phyloP scores from a whole-genome alignment of 768 basidiomycete genomes.

The Rossbeevera mucosa region DNA sequence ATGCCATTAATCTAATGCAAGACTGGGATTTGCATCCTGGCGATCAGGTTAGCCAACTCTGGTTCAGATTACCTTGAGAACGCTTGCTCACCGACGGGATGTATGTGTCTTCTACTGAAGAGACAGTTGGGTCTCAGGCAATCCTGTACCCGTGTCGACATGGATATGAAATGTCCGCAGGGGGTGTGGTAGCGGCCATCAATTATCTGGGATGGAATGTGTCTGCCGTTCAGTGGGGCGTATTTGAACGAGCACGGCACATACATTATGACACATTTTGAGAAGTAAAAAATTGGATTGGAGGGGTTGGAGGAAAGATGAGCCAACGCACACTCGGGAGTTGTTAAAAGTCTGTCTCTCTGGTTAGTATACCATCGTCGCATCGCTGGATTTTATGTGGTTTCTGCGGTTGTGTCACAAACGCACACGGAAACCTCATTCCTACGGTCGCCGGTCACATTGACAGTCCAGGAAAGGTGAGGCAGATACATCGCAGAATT shows the following conservation, averaged over 20 bases:
- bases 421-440: slow-evolving; percentile 39
- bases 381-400: slow-evolving; percentile 27
- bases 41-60: slow-evolving; percentile 13
- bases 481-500: slow-evolving; percentile 27
- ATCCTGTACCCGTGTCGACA: slow-evolving; percentile 66
- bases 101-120: slow-evolving; percentile 64
- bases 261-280: slow-evolving; percentile 71
- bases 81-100: slow-evolving; percentile 43
- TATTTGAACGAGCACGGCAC: slow-evolving; percentile 22
- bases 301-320: slow-evolving; percentile 14
- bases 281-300: slow-evolving; percentile 9
- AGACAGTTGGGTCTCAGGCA: slow-evolving; percentile 61
- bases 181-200: slow-evolving; percentile 69
- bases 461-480: slow-evolving; percentile 34
- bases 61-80: not conserved
- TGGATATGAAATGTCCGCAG: slow-evolving; percentile 69
- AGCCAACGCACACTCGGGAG: slow-evolving; percentile 13
- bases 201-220: slow-evolving; percentile 47
- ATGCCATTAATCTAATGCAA: slow-evolving; percentile 63
- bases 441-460: slow-evolving; percentile 30
- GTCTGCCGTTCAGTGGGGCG: not conserved
- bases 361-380: slow-evolving; percentile 11
- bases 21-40: slow-evolving; percentile 51
- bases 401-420: slow-evolving; percentile 29
- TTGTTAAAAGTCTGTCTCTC: slow-evolving; percentile 15